These are phyloP conservation scores for Kernera saxatilis DNA, from an alignment of 345 rosid species.

Conservation along the genomic window DNA sequence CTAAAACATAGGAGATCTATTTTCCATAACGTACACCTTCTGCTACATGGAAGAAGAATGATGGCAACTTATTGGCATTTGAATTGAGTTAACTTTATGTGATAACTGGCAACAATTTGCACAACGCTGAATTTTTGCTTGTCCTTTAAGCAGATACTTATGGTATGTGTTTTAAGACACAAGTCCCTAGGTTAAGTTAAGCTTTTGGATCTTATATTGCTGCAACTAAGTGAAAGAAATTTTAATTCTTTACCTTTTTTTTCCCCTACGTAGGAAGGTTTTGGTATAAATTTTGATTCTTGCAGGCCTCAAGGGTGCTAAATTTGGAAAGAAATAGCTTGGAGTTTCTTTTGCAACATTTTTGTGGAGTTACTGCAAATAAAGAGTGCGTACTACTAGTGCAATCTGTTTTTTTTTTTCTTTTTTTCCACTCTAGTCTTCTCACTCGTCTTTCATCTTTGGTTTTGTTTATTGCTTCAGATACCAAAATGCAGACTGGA, in stretches of 20 bases:
- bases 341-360: conserved; percentile 78
- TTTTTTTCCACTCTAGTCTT: not conserved
- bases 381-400: conserved; percentile 59
- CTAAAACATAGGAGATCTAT: not conserved
- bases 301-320: conserved; percentile 85
- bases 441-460: not conserved
- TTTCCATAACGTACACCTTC: not conserved
- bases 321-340: conserved; percentile 91
- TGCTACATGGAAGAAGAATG: not conserved
- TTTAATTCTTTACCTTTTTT: not conserved
- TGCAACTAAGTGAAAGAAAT: not conserved
- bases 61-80: not conserved
- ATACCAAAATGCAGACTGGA: conserved; percentile 98
- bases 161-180: not conserved
- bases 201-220: conserved; percentile 8
- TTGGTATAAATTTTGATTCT: conserved; percentile 2
- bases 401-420: conserved; percentile 4
- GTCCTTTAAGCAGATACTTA: not conserved
- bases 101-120: not conserved
- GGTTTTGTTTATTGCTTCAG: conserved; percentile 39
- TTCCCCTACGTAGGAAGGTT: not conserved
- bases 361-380: conserved; percentile 83
- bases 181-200: not conserved
- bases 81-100: too few relatives aligned
- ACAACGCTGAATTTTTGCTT: not conserved